These are phyloP conservation scores for Catunica adiposa DNA, from an alignment of 2,329 filamentous ascomycete genomes.

Conservation along the genomic window DNA sequence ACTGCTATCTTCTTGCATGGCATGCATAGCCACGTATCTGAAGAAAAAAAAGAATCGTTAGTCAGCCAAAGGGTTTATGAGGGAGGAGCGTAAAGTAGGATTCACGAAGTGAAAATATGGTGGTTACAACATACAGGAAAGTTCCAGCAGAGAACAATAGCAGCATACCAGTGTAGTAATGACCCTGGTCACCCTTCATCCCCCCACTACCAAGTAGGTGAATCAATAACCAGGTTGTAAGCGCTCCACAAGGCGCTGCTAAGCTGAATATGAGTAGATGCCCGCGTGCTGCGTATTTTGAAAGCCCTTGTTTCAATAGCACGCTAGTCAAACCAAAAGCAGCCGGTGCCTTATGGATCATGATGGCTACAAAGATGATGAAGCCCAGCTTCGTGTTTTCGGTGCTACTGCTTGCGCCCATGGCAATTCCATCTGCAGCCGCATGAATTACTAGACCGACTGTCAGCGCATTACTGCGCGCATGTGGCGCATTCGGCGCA, in stretches of 20 bases:
- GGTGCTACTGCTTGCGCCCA: conserved; percentile 73
- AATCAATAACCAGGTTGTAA: conserved; percentile 68
- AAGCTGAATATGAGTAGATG: conserved; percentile 85
- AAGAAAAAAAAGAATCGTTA: neutral
- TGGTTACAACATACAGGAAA: conserved; percentile 53
- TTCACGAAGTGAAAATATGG: no score
- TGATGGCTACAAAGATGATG: conserved; percentile 88
- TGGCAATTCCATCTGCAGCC: conserved; percentile 83
- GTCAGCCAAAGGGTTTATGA: neutral
- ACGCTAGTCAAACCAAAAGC: conserved; percentile 89
- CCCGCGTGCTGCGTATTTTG: conserved; percentile 66
- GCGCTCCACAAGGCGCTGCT: conserved; percentile 71
- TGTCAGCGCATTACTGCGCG: conserved; percentile 62
- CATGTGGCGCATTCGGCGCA: conserved; percentile 39
- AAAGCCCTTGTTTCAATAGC: conserved; percentile 75
- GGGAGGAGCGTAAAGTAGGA: no score
- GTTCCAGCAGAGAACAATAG: conserved; percentile 92
- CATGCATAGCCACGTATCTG: conserved; percentile 96
- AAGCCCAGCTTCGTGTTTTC: conserved; percentile 62
- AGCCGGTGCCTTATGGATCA: conserved; percentile 93
- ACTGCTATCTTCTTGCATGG: conserved; percentile 65
- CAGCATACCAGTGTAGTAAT: conserved; percentile 84
- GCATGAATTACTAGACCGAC: conserved; percentile 92
- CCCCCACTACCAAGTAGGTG: conserved; percentile 53
- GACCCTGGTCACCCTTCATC: conserved; percentile 42